Evolutionary conservation across 2,329 filamentous ascomycete genomes (phyloP), one percentile per base, ranked within the genome.

Genomic region (Amphichorda felina): DNA sequence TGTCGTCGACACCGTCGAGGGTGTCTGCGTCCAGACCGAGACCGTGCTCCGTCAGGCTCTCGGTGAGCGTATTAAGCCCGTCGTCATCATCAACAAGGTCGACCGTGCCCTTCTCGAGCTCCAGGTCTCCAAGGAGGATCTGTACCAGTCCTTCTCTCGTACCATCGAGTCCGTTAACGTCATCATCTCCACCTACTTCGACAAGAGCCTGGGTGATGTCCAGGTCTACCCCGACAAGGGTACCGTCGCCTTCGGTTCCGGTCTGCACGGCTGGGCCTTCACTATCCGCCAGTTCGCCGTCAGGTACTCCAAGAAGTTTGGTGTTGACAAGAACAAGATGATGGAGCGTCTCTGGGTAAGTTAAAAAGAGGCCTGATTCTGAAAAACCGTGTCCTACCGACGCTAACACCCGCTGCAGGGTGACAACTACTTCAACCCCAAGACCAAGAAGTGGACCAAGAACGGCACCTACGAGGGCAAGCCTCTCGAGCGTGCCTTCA

Each of bases 361-460:
- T 42, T 4, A n/a, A n/a, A n/a, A n/a, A n/a, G n/a, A n/a, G n/a
- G n/a, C 7, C n/a, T n/a, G n/a, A n/a, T n/a, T n/a, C n/a, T n/a
- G n/a, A n/a, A n/a, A n/a, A n/a, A n/a, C n/a, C n/a, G n/a, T n/a
- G n/a, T n/a, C n/a, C n/a, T n/a, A 18, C 35, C 17, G 30, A 10
- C 21, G 21, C 21, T 24, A 24, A 24, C 21, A 35, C 22, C 16
- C 19, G 8, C 9, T 36, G 11, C 36, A 67, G 64, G 91, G 91
- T 51, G 91, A 98, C 80, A 95, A 87, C 78, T 98, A 77, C 79
- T 98, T 98, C 84, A 96, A 98, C 79, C 85, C 91, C 53, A 77
- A 85, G 71, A 98, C 91, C 75, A 98, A 96, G 86, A 98, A 98
- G 81, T 98, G 91, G 91, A 89, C 88, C 66, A 96, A 83, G 75